A percentile compares a stretch with the other conserved stretches of the same genome.
phyloP scores from a whole-genome alignment of 2,329 filamentous ascomycete species.

The Aspergillaceae sp. region DNA sequence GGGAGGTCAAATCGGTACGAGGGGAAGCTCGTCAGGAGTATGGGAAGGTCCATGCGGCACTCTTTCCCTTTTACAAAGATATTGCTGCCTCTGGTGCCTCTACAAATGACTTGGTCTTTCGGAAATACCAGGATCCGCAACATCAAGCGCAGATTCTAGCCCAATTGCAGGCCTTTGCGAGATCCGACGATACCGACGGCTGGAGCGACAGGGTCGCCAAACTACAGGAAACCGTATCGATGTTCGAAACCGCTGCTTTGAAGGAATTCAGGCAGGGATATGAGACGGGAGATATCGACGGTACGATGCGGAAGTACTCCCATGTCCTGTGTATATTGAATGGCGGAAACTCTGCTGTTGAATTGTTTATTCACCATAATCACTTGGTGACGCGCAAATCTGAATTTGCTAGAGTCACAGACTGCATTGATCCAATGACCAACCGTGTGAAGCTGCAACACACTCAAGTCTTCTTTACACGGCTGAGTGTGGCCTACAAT shows the following conservation, averaged over 20 bases:
- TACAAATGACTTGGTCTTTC: constrained; percentile 74
- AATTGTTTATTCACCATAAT: constrained; percentile 83
- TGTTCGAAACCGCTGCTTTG: constrained; percentile 85
- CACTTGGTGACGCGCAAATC: constrained; percentile 69
- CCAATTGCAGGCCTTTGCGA: constrained; percentile 68
- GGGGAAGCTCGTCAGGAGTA: constrained; percentile 84
- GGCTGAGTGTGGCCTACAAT: constrained; percentile 64
- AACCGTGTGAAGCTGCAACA: constrained; percentile 70
- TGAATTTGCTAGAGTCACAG: constrained; percentile 63
- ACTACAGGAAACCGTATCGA: constrained; percentile 62
- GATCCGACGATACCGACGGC: constrained; percentile 70
- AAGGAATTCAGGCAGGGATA: constrained; percentile 91
- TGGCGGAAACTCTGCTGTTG: constrained; percentile 66
- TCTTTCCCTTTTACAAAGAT: constrained; percentile 84
- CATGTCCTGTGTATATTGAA: constrained; percentile 76
- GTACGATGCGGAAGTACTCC: constrained; percentile 80
- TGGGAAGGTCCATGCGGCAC: constrained; percentile 76
- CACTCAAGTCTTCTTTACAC: constrained; percentile 71
- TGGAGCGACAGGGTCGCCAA: constrained; percentile 63
- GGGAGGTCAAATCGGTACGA: constrained; percentile 65
- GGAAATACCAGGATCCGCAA: constrained; percentile 77
- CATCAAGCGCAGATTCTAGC: constrained; percentile 82
- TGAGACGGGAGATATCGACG: constrained; percentile 78
- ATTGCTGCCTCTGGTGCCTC: constrained; percentile 61
- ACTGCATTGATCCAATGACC: constrained; percentile 64